These are phyloP conservation scores for Malania oleifera DNA, from an alignment of 164 flowering plant genomes.

Conservation along the genomic window DNA sequence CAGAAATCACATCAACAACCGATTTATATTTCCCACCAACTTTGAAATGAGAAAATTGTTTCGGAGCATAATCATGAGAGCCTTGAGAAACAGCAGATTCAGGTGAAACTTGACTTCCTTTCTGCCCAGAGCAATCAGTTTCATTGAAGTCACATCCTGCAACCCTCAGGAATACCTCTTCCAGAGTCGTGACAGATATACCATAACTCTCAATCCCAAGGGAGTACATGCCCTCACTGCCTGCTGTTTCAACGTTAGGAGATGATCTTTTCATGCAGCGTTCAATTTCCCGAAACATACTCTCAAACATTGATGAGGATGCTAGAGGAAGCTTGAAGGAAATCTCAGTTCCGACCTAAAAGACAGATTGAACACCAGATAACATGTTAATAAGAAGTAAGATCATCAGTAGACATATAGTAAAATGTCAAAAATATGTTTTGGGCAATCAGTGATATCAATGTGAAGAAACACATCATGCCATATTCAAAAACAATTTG, in stretches of 20 bases:
- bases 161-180: slow-evolving; percentile 95
- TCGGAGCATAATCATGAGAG: slow-evolving; percentile 21
- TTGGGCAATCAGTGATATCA: not conserved
- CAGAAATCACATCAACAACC: slow-evolving; percentile 26
- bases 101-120: slow-evolving; percentile 16
- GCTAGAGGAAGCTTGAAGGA: slow-evolving; percentile 94
- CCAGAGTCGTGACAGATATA: slow-evolving; percentile 93
- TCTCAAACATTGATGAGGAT: slow-evolving; percentile 80
- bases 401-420: not conserved
- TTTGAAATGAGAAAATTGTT: slow-evolving; percentile 31
- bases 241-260: slow-evolving; percentile 16
- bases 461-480: not conserved
- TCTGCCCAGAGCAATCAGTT: slow-evolving; percentile 26
- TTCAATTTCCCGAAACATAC: slow-evolving; percentile 92
- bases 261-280: slow-evolving; percentile 50
- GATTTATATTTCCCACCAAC: slow-evolving; percentile 33
- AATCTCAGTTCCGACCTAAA: slow-evolving; percentile 92
- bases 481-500: not conserved
- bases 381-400: not conserved
- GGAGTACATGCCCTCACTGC: slow-evolving; percentile 19
- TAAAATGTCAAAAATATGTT: not conserved
- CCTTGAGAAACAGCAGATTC: slow-evolving; percentile 30
- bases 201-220: slow-evolving; percentile 91
- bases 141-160: slow-evolving; percentile 72
- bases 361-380: slow-evolving; percentile 5